Conservation (phyloP, 2,329 filamentous ascomycete species). For the Aspergillus fischeri region DNA sequence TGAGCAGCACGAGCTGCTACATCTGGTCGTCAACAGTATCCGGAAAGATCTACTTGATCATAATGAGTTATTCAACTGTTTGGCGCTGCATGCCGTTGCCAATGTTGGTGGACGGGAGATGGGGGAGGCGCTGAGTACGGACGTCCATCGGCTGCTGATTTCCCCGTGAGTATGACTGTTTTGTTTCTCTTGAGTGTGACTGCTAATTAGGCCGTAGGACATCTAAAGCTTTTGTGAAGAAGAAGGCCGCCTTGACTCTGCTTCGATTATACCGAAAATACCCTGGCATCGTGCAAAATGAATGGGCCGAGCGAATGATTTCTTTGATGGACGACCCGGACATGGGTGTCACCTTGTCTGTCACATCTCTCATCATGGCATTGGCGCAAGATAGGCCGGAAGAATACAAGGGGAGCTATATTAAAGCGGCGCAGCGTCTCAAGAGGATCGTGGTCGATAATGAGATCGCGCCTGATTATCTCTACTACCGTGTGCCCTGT, state of each 20-base stretch:
- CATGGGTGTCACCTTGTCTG: conserved; percentile 88
- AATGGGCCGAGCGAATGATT: conserved; percentile 97
- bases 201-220: conserved; percentile 44
- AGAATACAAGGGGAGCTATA: conserved; percentile 88
- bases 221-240: conserved; percentile 98
- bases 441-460: conserved; percentile 88
- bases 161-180: conserved; percentile 66
- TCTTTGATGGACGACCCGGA: conserved; percentile 98
- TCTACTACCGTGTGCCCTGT: conserved; percentile 99
- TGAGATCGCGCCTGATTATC: conserved; percentile 84
- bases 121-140: conserved; percentile 85
- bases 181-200: not conserved
- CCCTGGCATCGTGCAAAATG: conserved; percentile 86
- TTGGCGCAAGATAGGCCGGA: conserved; percentile 92
- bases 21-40: conserved; percentile 97
- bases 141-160: conserved; percentile 90
- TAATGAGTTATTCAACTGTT: conserved; percentile 95
- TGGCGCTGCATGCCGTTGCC: conserved; percentile 94
- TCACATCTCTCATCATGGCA: conserved; percentile 93
- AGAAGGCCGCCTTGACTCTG: conserved; percentile 93
- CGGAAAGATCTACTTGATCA: conserved; percentile 90
- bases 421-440: conserved; percentile 83
- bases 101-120: conserved; percentile 97
- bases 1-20: conserved; percentile 92
- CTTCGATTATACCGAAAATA: conserved; percentile 92